These are phyloP conservation scores for Aspergillus sojae DNA, from an alignment of 2,329 filamentous ascomycete species.

Conservation along the genomic window DNA sequence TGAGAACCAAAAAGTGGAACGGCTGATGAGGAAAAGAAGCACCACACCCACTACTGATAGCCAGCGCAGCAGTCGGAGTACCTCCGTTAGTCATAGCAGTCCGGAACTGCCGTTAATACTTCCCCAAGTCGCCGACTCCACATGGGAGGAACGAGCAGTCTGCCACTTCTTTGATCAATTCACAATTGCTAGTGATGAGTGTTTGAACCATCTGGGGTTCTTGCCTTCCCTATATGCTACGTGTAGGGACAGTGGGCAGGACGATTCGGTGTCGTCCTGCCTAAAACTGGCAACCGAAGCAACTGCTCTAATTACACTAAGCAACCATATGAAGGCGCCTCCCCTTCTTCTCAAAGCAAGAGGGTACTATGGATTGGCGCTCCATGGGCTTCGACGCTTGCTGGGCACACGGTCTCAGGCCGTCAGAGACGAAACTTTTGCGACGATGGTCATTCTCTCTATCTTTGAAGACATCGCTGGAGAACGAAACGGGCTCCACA, in stretches of 20 bases:
- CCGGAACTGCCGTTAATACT: constrained; percentile 16
- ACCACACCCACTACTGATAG: background rate
- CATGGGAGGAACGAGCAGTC: constrained; percentile 40
- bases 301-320: constrained; percentile 37
- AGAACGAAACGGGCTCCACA: constrained; percentile 37
- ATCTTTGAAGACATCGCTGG: constrained; percentile 44
- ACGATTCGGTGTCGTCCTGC: constrained; percentile 27
- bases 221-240: constrained; percentile 39
- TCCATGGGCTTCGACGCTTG: constrained; percentile 33
- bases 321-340: constrained; percentile 31
- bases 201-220: constrained; percentile 39
- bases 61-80: background rate
- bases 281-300: constrained; percentile 40
- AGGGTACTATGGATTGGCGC: constrained; percentile 34
- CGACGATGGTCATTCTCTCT: constrained; percentile 39
- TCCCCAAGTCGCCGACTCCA: constrained; percentile 31
- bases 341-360: constrained; percentile 33
- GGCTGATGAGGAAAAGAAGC: constrained; percentile 27
- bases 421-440: constrained; percentile 41
- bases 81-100: constrained; percentile 1
- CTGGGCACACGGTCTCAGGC: constrained; percentile 33
- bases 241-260: constrained; percentile 24
- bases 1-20: constrained; percentile 35
- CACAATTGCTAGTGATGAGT: constrained; percentile 30
- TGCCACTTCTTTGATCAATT: constrained; percentile 48